Percentiles rank a stretch among this genome's conserved stretches.
Evolutionary conservation across 345 rosid genomes (phyloP).

Genomic region (Hypericum androsaemum): DNA sequence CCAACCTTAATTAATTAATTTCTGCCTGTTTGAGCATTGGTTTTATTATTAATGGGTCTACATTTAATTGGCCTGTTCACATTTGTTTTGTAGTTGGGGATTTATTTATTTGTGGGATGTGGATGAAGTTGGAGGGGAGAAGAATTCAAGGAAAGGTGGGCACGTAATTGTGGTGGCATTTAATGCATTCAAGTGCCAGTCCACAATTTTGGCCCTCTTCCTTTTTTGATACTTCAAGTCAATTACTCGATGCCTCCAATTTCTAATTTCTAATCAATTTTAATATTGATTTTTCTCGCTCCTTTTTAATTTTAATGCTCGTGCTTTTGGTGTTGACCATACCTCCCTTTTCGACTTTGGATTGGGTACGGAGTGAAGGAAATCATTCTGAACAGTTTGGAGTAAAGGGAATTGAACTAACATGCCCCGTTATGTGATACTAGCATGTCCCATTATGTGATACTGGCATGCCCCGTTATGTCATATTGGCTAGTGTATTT

Average conservation of each 20-base stretch:
- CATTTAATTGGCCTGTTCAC: conserved; percentile 6
- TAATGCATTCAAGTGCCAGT: conserved; percentile 14
- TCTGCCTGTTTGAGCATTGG: neutral
- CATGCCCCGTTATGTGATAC: no score
- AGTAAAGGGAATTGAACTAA: no score
- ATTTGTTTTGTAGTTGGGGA: conserved; percentile 4
- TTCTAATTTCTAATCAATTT: neutral
- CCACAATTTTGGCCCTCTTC: conserved; percentile 7
- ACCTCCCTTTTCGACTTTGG: no score
- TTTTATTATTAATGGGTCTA: no score
- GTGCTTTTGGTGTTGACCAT: no score
- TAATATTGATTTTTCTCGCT: neutral
- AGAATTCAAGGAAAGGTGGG: conserved; percentile 13
- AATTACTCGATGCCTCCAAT: neutral
- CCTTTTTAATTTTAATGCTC: no score
- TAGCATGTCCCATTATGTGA: no score
- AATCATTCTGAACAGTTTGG: no score
- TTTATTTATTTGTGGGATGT: conserved; percentile 9
- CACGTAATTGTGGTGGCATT: conserved; percentile 12
- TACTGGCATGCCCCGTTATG: no score
- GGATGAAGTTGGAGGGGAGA: conserved; percentile 14
- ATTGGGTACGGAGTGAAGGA: no score
- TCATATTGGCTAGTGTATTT: no score
- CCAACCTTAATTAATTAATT: no score
- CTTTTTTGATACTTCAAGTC: neutral